A percentile compares a stretch with the other conserved stretches of the same genome.
Conservation (phyloP, 179 eudicot species). For the Drosera spatulata region DNA sequence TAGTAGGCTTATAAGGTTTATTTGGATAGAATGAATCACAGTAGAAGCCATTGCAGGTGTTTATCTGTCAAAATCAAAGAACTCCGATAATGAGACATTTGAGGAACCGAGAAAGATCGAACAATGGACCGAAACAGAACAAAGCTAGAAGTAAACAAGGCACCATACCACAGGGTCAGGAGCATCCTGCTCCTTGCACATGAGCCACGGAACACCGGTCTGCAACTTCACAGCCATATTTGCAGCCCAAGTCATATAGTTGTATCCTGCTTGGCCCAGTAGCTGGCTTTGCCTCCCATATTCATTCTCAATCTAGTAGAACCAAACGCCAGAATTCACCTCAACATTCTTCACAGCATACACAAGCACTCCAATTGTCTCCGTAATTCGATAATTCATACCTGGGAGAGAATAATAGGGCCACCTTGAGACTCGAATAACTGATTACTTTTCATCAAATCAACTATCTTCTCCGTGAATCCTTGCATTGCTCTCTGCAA, state of each 20-base stretch:
- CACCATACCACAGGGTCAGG: constrained; percentile 94
- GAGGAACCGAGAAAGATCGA: no score
- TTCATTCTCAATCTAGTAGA: constrained; percentile 77
- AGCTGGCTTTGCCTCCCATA: constrained; percentile 53
- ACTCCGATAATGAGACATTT: neutral
- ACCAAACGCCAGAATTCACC: neutral
- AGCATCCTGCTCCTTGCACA: constrained; percentile 88
- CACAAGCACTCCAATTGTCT: neutral
- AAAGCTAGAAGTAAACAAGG: no score
- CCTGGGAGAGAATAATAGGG: constrained; percentile 91
- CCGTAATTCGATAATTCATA: neutral
- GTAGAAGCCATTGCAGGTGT: constrained; percentile 95
- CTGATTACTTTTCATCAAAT: constrained; percentile 63
- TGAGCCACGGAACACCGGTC: constrained; percentile 97
- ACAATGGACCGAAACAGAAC: no score
- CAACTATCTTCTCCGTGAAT: constrained; percentile 66
- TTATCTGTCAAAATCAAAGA: constrained; percentile 37
- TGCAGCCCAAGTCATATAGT: constrained; percentile 90
- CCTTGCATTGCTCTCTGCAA: constrained; percentile 76
- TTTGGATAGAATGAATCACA: constrained; percentile 78
- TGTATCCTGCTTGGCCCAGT: constrained; percentile 59
- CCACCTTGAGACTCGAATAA: constrained; percentile 88
- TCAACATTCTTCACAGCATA: neutral
- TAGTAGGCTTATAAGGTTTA: constrained; percentile 66
- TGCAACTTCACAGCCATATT: constrained; percentile 63